phyloP scores from a whole-genome alignment of 768 basidiomycete genomes.

The Russula sp. region DNA sequence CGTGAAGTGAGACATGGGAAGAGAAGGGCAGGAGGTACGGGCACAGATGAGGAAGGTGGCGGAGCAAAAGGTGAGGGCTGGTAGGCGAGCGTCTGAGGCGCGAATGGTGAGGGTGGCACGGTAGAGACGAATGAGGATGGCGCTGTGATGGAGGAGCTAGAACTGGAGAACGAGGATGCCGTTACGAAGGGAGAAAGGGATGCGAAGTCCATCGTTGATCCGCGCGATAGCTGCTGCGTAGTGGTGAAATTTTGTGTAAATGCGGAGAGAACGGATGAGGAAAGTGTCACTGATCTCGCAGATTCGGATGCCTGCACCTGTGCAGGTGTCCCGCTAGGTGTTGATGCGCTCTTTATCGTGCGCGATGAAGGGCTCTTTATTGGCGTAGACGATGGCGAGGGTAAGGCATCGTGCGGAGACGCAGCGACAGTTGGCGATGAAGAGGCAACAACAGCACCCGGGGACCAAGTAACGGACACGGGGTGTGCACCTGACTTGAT shows the following conservation, averaged over 20 bases:
- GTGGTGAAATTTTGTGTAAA: conserved; percentile 13
- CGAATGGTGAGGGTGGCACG: conserved; percentile 9
- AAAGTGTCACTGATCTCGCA: not conserved
- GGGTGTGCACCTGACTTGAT: not conserved
- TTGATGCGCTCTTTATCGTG: not conserved
- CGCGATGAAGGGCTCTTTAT: conserved; percentile 2
- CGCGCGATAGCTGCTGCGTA: conserved; percentile 13
- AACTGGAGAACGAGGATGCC: conserved; percentile 5
- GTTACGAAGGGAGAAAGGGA: conserved; percentile 24
- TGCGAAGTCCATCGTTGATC: conserved; percentile 22
- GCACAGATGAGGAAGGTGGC: not conserved
- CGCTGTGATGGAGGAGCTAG: conserved; percentile 10
- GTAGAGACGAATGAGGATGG: conserved; percentile 23
- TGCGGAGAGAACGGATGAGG: conserved; percentile 22
- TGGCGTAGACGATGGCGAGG: not conserved
- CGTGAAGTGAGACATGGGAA: conserved; percentile 15
- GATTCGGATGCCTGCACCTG: not conserved
- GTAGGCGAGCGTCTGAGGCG: conserved; percentile 17
- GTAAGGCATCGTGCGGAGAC: not conserved
- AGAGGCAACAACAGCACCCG: not conserved
- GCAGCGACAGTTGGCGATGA: not conserved
- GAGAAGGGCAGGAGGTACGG: not conserved
- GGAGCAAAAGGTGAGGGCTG: conserved; percentile 24
- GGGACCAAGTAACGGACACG: not conserved
- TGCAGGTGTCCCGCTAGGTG: not conserved